These are phyloP conservation scores for Metschnikowia proteae DNA, from an alignment of 805 yeast species.

Conservation along the genomic window DNA sequence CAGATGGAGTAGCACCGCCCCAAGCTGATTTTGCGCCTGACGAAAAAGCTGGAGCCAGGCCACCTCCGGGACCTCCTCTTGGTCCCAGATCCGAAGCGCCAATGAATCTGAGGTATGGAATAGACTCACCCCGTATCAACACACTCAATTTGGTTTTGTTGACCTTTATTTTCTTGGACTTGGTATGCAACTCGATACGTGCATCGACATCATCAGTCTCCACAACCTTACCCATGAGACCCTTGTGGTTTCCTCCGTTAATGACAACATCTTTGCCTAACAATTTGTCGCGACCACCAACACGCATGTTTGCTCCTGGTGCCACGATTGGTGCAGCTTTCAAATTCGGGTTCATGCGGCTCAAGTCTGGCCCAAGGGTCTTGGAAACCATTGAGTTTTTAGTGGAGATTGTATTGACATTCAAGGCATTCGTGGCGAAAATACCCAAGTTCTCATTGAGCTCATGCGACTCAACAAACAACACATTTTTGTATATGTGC, in stretches of 20 bases:
- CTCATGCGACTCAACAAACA: constrained; percentile 78
- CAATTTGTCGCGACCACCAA: constrained; percentile 76
- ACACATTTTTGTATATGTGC: constrained; percentile 75
- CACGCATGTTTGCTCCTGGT: constrained; percentile 47
- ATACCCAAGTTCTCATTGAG: constrained; percentile 86
- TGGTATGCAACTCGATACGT: constrained; percentile 90
- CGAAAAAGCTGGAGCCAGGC: constrained; percentile 31
- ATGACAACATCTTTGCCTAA: constrained; percentile 82
- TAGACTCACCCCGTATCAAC: constrained; percentile 60
- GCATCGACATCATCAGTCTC: constrained; percentile 92
- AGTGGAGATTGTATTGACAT: constrained; percentile 79
- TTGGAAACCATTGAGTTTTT: constrained; percentile 67
- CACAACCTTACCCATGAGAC: constrained; percentile 86
- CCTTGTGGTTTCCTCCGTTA: constrained; percentile 90
- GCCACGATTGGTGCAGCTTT: constrained; percentile 44
- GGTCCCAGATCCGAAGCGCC: constrained; percentile 40
- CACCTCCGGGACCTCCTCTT: constrained; percentile 17
- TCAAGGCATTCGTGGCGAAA: constrained; percentile 71
- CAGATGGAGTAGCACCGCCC: constrained; percentile 32
- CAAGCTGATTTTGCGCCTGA: constrained; percentile 54
- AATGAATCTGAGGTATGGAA: constrained; percentile 76
- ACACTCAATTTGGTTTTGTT: constrained; percentile 76
- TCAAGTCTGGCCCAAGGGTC: constrained; percentile 60
- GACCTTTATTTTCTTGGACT: constrained; percentile 81
- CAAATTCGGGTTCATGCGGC: constrained; percentile 81